Evolutionary conservation across 345 rosid genomes (phyloP).

Genomic region (Hibiscus syriacus): DNA sequence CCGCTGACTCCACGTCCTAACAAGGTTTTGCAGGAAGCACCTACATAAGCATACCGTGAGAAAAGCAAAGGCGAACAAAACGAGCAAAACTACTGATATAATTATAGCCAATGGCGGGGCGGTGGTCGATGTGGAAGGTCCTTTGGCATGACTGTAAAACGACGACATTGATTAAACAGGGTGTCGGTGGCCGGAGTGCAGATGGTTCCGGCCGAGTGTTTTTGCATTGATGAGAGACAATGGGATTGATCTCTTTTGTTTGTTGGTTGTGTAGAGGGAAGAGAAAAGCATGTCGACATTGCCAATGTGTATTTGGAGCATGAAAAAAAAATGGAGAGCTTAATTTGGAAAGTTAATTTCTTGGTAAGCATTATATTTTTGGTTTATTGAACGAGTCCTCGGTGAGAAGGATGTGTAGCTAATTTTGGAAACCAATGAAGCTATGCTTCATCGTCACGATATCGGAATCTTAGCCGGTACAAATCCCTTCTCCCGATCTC

Average conservation of each 20-base stretch:
- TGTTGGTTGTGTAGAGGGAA: neutral
- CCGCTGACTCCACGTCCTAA: slow-evolving; percentile 30
- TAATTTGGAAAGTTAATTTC: slow-evolving; percentile 26
- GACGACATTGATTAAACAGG: too few species aligned
- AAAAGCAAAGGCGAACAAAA: slow-evolving; percentile 57
- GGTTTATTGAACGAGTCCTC: slow-evolving; percentile 49
- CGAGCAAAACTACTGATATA: slow-evolving; percentile 45
- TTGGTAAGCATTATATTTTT: slow-evolving; percentile 15
- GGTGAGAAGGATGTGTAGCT: neutral
- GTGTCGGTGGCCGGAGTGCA: slow-evolving; percentile 41
- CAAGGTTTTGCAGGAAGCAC: slow-evolving; percentile 42
- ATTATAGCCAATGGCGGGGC: slow-evolving; percentile 45
- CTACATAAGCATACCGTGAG: slow-evolving; percentile 57
- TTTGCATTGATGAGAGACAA: slow-evolving; percentile 23
- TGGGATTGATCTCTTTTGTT: neutral
- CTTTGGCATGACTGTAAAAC: neutral
- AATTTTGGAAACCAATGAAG: neutral
- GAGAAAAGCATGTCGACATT: slow-evolving; percentile 20
- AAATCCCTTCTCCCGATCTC: too few species aligned
- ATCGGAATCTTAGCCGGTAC: too few species aligned
- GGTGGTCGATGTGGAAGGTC: slow-evolving; percentile 4
- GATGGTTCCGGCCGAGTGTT: slow-evolving; percentile 38
- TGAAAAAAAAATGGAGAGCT: too few species aligned
- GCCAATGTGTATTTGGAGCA: slow-evolving; percentile 18
- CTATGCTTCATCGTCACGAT: neutral